phyloP scores from a whole-genome alignment of 192 early-diverging fungal genomes.

The Helicostylum pulchrum region DNA sequence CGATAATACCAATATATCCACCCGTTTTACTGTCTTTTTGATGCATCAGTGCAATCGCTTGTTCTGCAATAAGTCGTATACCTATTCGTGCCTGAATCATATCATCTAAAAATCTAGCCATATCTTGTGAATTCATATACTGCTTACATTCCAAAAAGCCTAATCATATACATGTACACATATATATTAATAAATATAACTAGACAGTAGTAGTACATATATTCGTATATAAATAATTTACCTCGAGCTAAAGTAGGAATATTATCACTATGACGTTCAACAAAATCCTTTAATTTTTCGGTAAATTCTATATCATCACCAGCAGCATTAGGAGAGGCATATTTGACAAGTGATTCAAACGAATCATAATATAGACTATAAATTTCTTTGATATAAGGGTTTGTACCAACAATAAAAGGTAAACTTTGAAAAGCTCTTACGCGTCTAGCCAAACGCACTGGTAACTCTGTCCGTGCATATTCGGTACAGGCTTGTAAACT shows the following conservation, averaged over 20 bases:
- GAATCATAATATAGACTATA: constrained; percentile 81
- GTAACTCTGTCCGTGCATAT: constrained; percentile 77
- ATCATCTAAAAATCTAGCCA: constrained; percentile 75
- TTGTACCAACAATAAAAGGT: constrained; percentile 95
- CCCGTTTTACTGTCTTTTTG: constrained; percentile 35
- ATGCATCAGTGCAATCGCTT: constrained; percentile 75
- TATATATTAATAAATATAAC: not conserved
- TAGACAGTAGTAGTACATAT: not conserved
- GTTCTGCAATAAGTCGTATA: constrained; percentile 89
- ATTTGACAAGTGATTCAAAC: constrained; percentile 63
- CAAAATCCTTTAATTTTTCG: constrained; percentile 65
- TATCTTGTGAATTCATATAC: constrained; percentile 74
- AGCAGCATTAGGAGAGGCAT: constrained; percentile 57
- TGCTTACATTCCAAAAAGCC: constrained; percentile 87
- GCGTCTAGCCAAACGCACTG: constrained; percentile 83
- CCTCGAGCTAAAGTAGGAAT: constrained; percentile 89
- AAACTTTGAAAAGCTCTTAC: constrained; percentile 85
- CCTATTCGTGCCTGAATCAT: constrained; percentile 90
- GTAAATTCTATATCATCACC: constrained; percentile 67
- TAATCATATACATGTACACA: constrained; percentile 19
- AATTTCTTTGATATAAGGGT: constrained; percentile 84
- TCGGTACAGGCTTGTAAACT: constrained; percentile 55
- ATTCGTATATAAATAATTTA: constrained; percentile 11
- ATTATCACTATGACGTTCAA: constrained; percentile 76
- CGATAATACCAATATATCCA: constrained; percentile 81